Conservation (phyloP, 331 rosid genomes). For the Quercus phellos region DNA sequence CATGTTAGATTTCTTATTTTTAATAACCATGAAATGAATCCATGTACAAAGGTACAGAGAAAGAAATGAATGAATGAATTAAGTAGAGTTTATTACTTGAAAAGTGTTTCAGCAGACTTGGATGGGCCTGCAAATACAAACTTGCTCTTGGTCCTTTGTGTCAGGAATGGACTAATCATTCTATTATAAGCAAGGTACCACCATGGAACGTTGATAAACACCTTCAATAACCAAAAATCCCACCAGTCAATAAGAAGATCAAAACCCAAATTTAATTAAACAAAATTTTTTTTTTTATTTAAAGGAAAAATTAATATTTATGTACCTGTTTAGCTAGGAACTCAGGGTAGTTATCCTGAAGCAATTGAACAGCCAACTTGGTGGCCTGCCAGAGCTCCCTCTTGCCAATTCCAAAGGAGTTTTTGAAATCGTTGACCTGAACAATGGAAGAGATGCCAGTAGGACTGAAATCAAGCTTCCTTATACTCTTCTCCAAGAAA, state of each 20-base stretch:
- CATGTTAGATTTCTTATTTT: no score
- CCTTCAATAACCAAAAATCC: conserved; percentile 31
- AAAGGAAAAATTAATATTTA: background rate
- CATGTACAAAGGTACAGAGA: background rate
- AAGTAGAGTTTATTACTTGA: conserved; percentile 38
- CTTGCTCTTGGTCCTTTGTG: conserved; percentile 91
- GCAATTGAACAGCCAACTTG: conserved; percentile 61
- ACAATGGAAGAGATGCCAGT: conserved; percentile 53
- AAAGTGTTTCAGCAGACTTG: conserved; percentile 73
- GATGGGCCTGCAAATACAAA: conserved; percentile 82
- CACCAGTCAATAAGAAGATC: background rate
- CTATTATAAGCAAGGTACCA: conserved; percentile 79
- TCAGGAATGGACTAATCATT: conserved; percentile 75
- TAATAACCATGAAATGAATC: background rate
- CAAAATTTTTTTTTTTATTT: background rate
- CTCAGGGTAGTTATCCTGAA: conserved; percentile 90
- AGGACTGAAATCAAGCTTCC: conserved; percentile 63
- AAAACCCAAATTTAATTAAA: background rate
- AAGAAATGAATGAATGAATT: background rate
- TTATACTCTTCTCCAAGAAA: conserved; percentile 69
- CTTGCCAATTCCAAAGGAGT: conserved; percentile 57
- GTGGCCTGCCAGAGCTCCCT: conserved; percentile 61
- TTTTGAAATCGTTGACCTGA: conserved; percentile 75
- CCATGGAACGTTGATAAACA: conserved; percentile 89
- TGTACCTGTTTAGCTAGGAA: conserved; percentile 77